Conservation (phyloP, 2,329 filamentous ascomycete genomes). For the Penicillium sp. region DNA sequence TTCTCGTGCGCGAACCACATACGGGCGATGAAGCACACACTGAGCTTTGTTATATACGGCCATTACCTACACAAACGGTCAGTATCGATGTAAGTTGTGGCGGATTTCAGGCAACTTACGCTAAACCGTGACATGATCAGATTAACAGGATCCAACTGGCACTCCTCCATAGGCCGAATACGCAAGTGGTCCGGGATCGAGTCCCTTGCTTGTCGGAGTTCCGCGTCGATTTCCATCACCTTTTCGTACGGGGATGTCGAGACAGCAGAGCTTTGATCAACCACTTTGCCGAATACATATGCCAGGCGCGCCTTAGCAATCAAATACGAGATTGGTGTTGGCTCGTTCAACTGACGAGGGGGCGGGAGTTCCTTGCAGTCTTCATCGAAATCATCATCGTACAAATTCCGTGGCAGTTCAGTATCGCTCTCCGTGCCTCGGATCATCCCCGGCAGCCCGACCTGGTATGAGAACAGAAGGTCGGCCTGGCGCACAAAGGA, state of each 20-base stretch:
- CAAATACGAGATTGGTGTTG: conserved; percentile 55
- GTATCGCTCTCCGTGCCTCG: conserved; percentile 64
- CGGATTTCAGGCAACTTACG: conserved; percentile 27
- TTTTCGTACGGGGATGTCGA: conserved; percentile 56
- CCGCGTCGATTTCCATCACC: conserved; percentile 58
- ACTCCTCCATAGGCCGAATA: conserved; percentile 70
- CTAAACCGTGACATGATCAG: conserved; percentile 79
- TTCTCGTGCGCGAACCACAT: conserved; percentile 71
- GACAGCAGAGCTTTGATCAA: conserved; percentile 44
- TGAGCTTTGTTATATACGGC: conserved; percentile 85
- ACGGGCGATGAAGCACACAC: conserved; percentile 85
- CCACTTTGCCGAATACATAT: conserved; percentile 45
- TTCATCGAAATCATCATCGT: conserved; percentile 64
- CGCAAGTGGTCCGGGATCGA: conserved; percentile 77
- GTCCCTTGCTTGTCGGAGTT: conserved; percentile 57
- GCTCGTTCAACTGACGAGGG: conserved; percentile 56
- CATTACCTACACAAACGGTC: conserved; percentile 53
- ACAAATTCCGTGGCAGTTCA: conserved; percentile 58
- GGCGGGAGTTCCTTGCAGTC: conserved; percentile 55
- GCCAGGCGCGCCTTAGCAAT: conserved; percentile 47
- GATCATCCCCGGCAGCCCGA: conserved; percentile 66
- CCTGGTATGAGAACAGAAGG: conserved; percentile 63
- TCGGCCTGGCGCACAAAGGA: conserved; percentile 58
- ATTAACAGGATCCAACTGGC: conserved; percentile 65
- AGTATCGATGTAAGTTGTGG: not conserved